phyloP scores from a whole-genome alignment of 805 yeast genomes.

The Maudiozyma pseudohumilis region DNA sequence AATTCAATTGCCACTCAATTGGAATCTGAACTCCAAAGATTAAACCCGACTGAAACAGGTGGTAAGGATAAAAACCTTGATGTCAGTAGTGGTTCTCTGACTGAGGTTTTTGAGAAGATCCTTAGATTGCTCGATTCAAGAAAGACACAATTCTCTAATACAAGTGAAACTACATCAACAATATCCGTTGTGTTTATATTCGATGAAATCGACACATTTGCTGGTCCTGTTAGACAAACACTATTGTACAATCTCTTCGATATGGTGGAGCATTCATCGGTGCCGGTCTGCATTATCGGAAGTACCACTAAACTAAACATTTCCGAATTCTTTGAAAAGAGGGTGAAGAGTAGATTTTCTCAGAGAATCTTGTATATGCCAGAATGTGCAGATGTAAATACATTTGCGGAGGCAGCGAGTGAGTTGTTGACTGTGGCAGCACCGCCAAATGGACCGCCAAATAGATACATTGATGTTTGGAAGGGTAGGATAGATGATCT shows the following conservation, averaged over 20 bases:
- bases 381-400: conserved; percentile 38
- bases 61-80: conserved; percentile 15
- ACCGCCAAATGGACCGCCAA: neutral
- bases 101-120: conserved; percentile 52
- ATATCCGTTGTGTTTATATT: conserved; percentile 66
- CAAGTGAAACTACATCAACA: conserved; percentile 22
- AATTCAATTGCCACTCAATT: conserved; percentile 80
- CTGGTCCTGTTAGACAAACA: conserved; percentile 66
- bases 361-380: conserved; percentile 61
- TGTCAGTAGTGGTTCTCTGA: conserved; percentile 44
- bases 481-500: conserved; percentile 31
- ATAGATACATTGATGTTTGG: conserved; percentile 28
- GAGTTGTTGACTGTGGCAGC: conserved; percentile 17
- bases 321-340: conserved; percentile 75
- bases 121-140: conserved; percentile 40
- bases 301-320: conserved; percentile 64
- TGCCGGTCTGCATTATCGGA: conserved; percentile 77
- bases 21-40: conserved; percentile 37
- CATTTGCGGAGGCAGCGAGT: conserved; percentile 41
- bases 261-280: conserved; percentile 57
- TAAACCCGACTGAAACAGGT: conserved; percentile 13
- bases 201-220: conserved; percentile 78
- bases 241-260: conserved; percentile 82
- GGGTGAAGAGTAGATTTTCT: conserved; percentile 84
- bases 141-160: conserved; percentile 6